A percentile compares a stretch with the other conserved stretches of the same genome.
Conservation (phyloP, 768 basidiomycete genomes). For the Suillus luteus region DNA sequence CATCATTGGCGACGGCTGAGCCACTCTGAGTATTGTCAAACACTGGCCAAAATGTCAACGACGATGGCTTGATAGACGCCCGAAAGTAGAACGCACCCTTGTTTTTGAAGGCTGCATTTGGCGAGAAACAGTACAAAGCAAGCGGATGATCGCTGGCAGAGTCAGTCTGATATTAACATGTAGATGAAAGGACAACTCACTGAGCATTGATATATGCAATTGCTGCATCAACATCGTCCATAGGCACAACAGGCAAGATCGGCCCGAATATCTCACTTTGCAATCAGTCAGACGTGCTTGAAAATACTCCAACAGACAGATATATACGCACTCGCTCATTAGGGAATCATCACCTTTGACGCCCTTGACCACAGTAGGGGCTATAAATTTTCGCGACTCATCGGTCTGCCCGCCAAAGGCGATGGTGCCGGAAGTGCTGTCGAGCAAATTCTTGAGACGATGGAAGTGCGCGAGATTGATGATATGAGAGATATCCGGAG, state of each 20-base stretch:
- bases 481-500: slow-evolving; percentile 52
- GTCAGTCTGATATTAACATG: background rate
- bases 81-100: slow-evolving; percentile 47
- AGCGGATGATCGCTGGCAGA: slow-evolving; percentile 66
- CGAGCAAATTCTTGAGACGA: slow-evolving; percentile 65
- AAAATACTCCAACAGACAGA: slow-evolving; percentile 3
- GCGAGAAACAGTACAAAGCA: slow-evolving; percentile 75
- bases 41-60: slow-evolving; percentile 42
- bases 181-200: slow-evolving; percentile 4
- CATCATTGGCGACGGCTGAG: slow-evolving; percentile 68
- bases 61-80: too few species aligned
- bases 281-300: background rate
- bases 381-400: slow-evolving; percentile 59
- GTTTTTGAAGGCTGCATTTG: slow-evolving; percentile 55
- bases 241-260: slow-evolving; percentile 70
- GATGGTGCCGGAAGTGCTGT: slow-evolving; percentile 64
- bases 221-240: slow-evolving; percentile 70
- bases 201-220: slow-evolving; percentile 69
- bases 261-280: slow-evolving; percentile 84
- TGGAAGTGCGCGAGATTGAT: slow-evolving; percentile 53
- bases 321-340: slow-evolving; percentile 68
- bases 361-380: slow-evolving; percentile 71
- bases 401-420: slow-evolving; percentile 66
- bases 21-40: slow-evolving; percentile 74
- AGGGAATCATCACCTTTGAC: slow-evolving; percentile 65